Evolutionary conservation across 176 grass and related monocot genomes (phyloP).

Genomic region (Themeda triandra): DNA sequence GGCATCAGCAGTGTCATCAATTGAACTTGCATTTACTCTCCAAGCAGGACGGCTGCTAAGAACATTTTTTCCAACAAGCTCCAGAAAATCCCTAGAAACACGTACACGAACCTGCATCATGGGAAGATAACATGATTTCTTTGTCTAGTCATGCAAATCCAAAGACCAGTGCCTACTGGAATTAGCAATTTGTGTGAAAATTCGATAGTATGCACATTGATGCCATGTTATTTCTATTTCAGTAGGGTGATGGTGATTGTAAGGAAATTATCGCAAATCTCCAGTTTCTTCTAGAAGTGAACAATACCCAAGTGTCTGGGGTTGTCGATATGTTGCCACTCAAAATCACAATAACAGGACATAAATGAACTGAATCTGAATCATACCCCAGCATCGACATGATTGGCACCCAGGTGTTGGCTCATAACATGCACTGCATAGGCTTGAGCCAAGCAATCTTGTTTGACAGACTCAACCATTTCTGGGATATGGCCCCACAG

Average conservation of each 20-base stretch:
- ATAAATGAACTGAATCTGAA: conserved; percentile 6
- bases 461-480: conserved; percentile 57
- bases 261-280: not conserved
- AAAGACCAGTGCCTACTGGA: not conserved
- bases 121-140: conserved; percentile 8
- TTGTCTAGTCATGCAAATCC: not conserved
- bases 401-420: conserved; percentile 49
- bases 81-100: conserved; percentile 73
- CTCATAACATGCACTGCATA: conserved; percentile 70
- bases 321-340: not conserved
- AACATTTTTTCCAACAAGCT: conserved; percentile 61
- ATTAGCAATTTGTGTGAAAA: not conserved
- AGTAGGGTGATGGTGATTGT: not conserved
- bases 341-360: not conserved
- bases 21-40: conserved; percentile 68
- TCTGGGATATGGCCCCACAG: conserved; percentile 63
- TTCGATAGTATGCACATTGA: not conserved
- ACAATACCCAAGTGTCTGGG: not conserved
- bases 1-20: conserved; percentile 50
- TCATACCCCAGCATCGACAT: conserved; percentile 75
- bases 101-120: conserved; percentile 46
- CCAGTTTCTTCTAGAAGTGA: not conserved
- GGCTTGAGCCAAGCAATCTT: conserved; percentile 55
- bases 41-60: conserved; percentile 53
- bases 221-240: not conserved